These are phyloP conservation scores for Quercus suber DNA, from an alignment of 306 rosid genomes.

Conservation along the genomic window DNA sequence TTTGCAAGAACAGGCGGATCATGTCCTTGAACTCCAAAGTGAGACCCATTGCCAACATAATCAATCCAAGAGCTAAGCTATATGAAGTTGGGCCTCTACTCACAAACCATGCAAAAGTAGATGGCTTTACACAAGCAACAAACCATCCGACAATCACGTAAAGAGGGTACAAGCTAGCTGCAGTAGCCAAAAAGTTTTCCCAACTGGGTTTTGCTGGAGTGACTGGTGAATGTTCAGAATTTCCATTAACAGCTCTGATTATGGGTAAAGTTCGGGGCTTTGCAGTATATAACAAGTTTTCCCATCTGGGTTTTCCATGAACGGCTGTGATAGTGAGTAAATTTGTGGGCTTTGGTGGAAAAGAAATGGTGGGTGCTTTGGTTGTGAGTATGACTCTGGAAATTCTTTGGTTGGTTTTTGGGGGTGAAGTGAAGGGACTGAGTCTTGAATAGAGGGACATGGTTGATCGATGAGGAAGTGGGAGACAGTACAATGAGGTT, in stretches of 20 bases:
- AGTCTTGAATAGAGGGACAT: slow-evolving; percentile 23
- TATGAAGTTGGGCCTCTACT: slow-evolving; percentile 31
- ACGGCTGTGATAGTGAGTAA: background rate
- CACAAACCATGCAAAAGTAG: slow-evolving; percentile 43
- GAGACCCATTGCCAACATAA: slow-evolving; percentile 46
- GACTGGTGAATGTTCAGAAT: slow-evolving; percentile 4
- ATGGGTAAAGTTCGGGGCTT: slow-evolving; percentile 2
- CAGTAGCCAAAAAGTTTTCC: slow-evolving; percentile 29
- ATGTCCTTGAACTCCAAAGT: slow-evolving; percentile 41
- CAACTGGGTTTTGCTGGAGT: slow-evolving; percentile 20
- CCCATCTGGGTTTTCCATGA: background rate
- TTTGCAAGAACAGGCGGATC: slow-evolving; percentile 22
- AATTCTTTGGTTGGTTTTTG: slow-evolving; percentile 10
- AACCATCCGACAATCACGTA: slow-evolving; percentile 40
- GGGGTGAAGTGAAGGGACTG: slow-evolving; percentile 20
- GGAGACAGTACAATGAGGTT: background rate
- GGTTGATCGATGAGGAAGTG: background rate
- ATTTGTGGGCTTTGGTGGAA: slow-evolving; percentile 5
- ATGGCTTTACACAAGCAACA: slow-evolving; percentile 42
- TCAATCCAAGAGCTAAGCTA: slow-evolving; percentile 36
- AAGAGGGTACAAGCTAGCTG: slow-evolving; percentile 43
- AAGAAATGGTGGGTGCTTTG: background rate
- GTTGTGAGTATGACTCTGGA: background rate
- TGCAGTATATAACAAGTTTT: background rate
- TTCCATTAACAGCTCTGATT: slow-evolving; percentile 14